Evolutionary conservation across 768 basidiomycete genomes (phyloP).

Genomic region (Holtermannia corniformis): DNA sequence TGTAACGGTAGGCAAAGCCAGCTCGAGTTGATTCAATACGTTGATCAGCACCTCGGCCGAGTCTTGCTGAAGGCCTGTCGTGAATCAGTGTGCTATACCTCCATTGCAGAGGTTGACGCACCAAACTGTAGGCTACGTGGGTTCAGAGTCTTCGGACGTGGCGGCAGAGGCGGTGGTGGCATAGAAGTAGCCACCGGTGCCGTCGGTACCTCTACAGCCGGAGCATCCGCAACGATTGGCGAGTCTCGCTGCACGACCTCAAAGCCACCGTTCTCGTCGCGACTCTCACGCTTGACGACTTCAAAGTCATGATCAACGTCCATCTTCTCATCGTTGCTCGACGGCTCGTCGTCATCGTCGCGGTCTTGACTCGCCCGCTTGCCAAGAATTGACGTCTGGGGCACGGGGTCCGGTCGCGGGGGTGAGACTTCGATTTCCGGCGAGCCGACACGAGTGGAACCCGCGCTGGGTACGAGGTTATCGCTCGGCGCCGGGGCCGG

Average conservation of each 20-base stretch:
- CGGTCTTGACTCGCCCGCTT: conserved; percentile 37
- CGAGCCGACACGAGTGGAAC: neutral
- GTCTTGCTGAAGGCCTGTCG: conserved; percentile 89
- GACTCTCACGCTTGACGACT: too few species aligned
- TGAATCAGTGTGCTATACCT: neutral
- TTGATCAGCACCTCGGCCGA: conserved; percentile 99
- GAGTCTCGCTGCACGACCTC: conserved; percentile 15
- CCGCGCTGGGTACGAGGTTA: neutral
- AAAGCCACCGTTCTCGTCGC: too few species aligned
- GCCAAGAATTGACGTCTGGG: conserved; percentile 22
- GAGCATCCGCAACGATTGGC: neutral
- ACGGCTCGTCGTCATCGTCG: conserved; percentile 19
- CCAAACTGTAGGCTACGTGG: conserved; percentile 25
- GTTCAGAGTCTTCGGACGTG: conserved; percentile 13
- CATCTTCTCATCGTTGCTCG: neutral
- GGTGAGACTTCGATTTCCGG: conserved; percentile 12
- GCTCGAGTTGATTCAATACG: conserved; percentile 97
- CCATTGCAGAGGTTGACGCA: conserved; percentile 5
- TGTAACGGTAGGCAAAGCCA: conserved; percentile 61
- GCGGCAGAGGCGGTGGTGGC: conserved; percentile 26
- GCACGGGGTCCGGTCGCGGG: conserved; percentile 8
- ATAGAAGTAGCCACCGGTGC: neutral
- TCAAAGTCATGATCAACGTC: conserved; percentile 1
- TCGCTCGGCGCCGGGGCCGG: conserved; percentile 2
- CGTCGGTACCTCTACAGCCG: neutral